Evolutionary conservation across 495 filamentous ascomycete species (phyloP), one percentile per base, ranked within the genome.

Genomic region (Cercophora scortea): DNA sequence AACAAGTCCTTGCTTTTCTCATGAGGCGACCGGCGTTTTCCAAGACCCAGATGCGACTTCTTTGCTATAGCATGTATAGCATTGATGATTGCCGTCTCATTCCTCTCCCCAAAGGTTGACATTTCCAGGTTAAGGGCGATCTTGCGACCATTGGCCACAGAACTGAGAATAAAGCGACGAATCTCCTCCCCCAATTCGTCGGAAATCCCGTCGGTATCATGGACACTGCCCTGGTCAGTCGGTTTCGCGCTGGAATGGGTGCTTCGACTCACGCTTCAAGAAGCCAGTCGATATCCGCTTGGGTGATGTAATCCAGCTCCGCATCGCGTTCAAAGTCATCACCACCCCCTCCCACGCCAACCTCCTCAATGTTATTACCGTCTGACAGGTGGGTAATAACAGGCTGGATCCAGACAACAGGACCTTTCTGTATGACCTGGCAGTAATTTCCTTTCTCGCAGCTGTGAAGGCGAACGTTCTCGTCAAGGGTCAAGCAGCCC

Each of bases 401-500:
- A 0, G 92, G 92, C 13, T 72, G 79, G 46, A 96, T 94, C 67
- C 79, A 82, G 16, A 97, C 86, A 0, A 86, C 74, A 1, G 81
- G 64, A 8, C 77, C 74, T 11, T 64, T 68, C 35, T 79, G 66
- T 2, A 86, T 63, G 0, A 72, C 73, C 0, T 71, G 39, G 59
- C 91, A 96, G 1, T 74, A 71, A 32, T 78, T 79, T 3, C 84
- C 88, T 51, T 79, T 82, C 57, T 92, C 91, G 55, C 92, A 96
- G 60, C 89, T 92, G 67, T 96, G 91, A 19, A 96, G 72, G n/a
- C 84, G 80, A n/a, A 79, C 81, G 15, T 67, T 67, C 12, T 79
- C 63, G 34, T 88, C 71, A 3, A 65, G 63, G 6, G 88, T 95
- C 38, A 96, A 68, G 61, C 83, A 88, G 6, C 90, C 90, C 2